Conservation (phyloP, 306 rosid species). For the Cucurbita pepo region DNA sequence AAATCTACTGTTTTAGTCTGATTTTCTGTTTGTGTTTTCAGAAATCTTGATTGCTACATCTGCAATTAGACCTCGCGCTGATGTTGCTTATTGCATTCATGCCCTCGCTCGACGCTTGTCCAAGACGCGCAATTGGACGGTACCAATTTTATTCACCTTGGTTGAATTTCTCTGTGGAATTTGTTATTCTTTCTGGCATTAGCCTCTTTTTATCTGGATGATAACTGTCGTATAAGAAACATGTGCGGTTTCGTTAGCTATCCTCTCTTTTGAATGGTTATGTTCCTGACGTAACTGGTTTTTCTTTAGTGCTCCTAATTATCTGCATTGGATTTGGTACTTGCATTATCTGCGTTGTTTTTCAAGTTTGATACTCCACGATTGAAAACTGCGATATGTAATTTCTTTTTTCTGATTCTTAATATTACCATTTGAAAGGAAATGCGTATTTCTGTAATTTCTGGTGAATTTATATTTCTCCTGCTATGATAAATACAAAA, state of each 20-base stretch:
- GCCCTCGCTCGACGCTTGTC: constrained; percentile 74
- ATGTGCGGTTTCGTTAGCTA: too few relatives aligned
- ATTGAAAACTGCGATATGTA: neutral
- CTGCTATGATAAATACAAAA: neutral
- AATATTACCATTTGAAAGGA: neutral
- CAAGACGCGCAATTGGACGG: constrained; percentile 99
- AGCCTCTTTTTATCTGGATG: too few relatives aligned
- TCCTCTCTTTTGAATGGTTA: neutral
- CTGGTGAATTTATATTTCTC: neutral
- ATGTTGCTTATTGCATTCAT: constrained; percentile 96
- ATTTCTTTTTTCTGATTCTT: neutral
- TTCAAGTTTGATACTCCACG: neutral
- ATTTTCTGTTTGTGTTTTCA: constrained; percentile 8
- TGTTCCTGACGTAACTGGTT: neutral
- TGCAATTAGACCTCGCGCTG: constrained; percentile 82
- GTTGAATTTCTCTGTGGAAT: too few relatives aligned
- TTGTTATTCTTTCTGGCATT: too few relatives aligned
- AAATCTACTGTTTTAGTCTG: neutral
- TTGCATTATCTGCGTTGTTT: neutral
- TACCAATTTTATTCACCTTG: constrained; percentile 5
- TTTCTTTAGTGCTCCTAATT: neutral
- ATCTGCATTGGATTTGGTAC: neutral
- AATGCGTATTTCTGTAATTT: neutral
- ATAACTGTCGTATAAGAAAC: too few relatives aligned
- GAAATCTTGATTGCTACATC: constrained; percentile 66